A percentile compares a stretch with the other conserved stretches of the same genome.
phyloP scores from a whole-genome alignment of 306 rosid species.

The Geum urbanum region DNA sequence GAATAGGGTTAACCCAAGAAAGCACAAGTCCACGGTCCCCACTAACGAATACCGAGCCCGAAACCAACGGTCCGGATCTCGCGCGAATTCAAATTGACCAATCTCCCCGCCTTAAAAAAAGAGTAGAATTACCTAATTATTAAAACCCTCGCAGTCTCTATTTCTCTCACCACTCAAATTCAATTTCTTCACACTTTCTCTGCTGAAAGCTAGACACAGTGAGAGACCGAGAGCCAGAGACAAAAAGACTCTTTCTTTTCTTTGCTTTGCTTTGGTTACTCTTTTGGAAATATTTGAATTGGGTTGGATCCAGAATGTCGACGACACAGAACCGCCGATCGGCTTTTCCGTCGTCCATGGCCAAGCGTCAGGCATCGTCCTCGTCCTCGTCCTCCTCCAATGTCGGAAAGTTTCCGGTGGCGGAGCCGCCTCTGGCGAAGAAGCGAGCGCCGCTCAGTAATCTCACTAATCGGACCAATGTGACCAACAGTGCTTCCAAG shows the following conservation, averaged over 20 bases:
- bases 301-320: slow-evolving; percentile 47
- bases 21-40: not conserved
- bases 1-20: not conserved
- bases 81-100: slow-evolving; percentile 46
- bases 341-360: slow-evolving; percentile 70
- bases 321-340: slow-evolving; percentile 69
- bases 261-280: not conserved
- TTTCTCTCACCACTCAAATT: not conserved
- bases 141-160: slow-evolving; percentile 13
- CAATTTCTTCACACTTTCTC: not conserved
- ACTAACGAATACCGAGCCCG: slow-evolving; percentile 42
- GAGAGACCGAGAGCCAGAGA: slow-evolving; percentile 3
- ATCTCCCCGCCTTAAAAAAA: slow-evolving; percentile 58
- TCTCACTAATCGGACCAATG: slow-evolving; percentile 59
- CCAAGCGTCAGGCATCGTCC: slow-evolving; percentile 58
- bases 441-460: slow-evolving; percentile 83
- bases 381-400: slow-evolving; percentile 39
- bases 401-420: slow-evolving; percentile 30
- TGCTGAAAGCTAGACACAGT: slow-evolving; percentile 12
- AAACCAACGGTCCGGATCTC: slow-evolving; percentile 52
- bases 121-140: slow-evolving; percentile 26
- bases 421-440: slow-evolving; percentile 49
- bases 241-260: slow-evolving; percentile 10
- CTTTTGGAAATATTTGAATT: slow-evolving; percentile 16
- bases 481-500: slow-evolving; percentile 31